Percentiles rank a stretch among this genome's conserved stretches.
Evolutionary conservation across 2,329 filamentous ascomycete genomes (phyloP).

Genomic region (Colletotrichum sp.): DNA sequence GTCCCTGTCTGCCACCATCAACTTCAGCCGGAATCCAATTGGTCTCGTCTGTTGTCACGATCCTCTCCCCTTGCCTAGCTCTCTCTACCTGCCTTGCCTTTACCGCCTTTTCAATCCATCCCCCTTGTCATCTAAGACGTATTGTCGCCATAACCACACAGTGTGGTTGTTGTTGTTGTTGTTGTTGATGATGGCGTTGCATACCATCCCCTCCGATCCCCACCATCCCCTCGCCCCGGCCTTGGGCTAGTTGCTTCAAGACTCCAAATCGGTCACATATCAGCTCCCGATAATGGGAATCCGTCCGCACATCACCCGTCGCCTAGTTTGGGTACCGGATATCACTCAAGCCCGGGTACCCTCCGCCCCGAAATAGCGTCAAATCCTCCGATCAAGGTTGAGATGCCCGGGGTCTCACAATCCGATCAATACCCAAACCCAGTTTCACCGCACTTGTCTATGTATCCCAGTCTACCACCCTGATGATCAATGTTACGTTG

Average conservation of each 20-base stretch:
- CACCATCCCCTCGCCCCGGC: background rate
- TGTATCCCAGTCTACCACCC: background rate
- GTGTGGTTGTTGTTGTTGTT: background rate
- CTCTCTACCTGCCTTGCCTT: background rate
- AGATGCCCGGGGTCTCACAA: background rate
- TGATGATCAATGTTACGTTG: background rate
- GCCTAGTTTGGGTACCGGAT: background rate
- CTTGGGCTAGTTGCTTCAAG: constrained; percentile 1
- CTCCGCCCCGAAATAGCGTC: background rate
- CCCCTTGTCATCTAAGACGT: background rate
- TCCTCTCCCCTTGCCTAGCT: background rate
- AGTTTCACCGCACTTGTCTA: background rate
- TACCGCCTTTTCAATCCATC: background rate
- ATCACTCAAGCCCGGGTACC: background rate
- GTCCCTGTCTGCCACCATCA: background rate
- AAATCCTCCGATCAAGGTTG: background rate
- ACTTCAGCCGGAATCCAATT: background rate
- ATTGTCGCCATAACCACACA: background rate
- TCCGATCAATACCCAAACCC: background rate
- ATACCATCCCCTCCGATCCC: background rate
- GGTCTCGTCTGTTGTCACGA: background rate
- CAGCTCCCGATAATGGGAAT: background rate
- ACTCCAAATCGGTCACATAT: background rate
- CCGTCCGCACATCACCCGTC: background rate
- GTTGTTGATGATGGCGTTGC: background rate